phyloP scores from a whole-genome alignment of 2,329 filamentous ascomycete species.

The Alternaria sp. region DNA sequence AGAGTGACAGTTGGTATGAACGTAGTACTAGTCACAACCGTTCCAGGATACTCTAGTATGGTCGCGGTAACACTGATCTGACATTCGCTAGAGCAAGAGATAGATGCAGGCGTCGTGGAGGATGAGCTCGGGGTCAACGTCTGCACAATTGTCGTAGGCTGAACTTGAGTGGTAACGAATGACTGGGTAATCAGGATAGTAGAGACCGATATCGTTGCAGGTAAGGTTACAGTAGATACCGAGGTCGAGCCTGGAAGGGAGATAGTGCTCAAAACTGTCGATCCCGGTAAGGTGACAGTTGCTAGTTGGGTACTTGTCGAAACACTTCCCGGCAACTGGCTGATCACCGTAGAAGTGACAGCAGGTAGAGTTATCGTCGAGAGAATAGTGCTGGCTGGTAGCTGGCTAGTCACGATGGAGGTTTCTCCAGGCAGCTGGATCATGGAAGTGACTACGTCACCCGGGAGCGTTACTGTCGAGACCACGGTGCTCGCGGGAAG shows the following conservation, averaged over 20 bases:
- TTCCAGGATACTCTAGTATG: slow-evolving; percentile 38
- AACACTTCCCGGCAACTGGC: slow-evolving; percentile 27
- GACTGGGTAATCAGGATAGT: slow-evolving; percentile 27
- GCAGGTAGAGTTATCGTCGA: slow-evolving; percentile 28
- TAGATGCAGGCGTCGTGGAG: slow-evolving; percentile 24
- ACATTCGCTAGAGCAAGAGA: slow-evolving; percentile 40
- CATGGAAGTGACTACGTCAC: slow-evolving; percentile 28
- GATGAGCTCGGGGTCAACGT: slow-evolving; percentile 30
- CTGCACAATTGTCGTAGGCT: slow-evolving; percentile 34
- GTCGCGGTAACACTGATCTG: slow-evolving; percentile 46
- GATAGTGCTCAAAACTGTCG: slow-evolving; percentile 16
- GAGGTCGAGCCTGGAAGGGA: slow-evolving; percentile 19
- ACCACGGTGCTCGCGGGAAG: slow-evolving; percentile 15
- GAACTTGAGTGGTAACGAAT: slow-evolving; percentile 27
- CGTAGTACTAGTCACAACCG: slow-evolving; percentile 29
- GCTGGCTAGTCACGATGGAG: slow-evolving; percentile 19
- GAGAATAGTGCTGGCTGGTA: slow-evolving; percentile 10
- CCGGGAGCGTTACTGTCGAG: slow-evolving; percentile 25
- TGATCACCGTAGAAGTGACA: slow-evolving; percentile 9
- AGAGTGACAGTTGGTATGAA: slow-evolving; percentile 32
- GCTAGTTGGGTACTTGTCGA: slow-evolving; percentile 31
- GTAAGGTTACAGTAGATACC: slow-evolving; percentile 36
- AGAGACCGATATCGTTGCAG: slow-evolving; percentile 33
- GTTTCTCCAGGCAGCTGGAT: slow-evolving; percentile 22
- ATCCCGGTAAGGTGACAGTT: slow-evolving; percentile 27